Base-by-base conservation (phyloP, 192 early-diverging fungal species). In the Gryganskiella cystojenkinii region DNA sequence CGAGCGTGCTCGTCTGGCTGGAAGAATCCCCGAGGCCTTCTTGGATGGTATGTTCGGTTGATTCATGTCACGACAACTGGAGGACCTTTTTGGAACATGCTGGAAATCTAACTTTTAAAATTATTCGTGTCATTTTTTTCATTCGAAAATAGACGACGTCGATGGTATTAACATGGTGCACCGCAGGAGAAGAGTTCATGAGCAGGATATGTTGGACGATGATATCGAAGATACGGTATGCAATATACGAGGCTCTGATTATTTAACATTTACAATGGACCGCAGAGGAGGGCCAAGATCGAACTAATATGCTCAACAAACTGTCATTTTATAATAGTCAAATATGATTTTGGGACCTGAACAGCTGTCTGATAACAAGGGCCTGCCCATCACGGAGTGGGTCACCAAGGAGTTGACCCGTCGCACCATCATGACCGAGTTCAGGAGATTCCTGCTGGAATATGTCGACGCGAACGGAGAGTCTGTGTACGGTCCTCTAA, bases 401-500 rank as follows among this genome's bases (percentile, higher is more conserved):
- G 90, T 99, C 24, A 87, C 84, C 55, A 90, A 94, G 87, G 89
- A 95, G 31, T 92, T 91, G 3, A 91, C 94, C 3, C 89, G 95
- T 4, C 89, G 90, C 65, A 90, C 93, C 13, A 95, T 98, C 35
- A 87, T 88, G 59, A 83, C 91, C 37, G 94, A 97, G 71, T 98
- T 99, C 84, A 87, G 90, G 25, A 87, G 91, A 57, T 99, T 99
- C 71, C 81, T 99, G 43, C 86, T 92, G 15, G 93, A 92, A 10
- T 98, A 88, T 75, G 89, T 92, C n/a, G 90, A 95, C 57, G 91
- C 92, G 34, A 82, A 92, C 34, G 95, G 94, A 61, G 91, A 91
- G 31, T 96, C 94, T 20, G 92, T 99, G 7, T 99, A 99, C 62
- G 96, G 95, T 66, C 91, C 96, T 69, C 85, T 93, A 22, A 97